A percentile compares a stretch with the other conserved stretches of the same genome.
Conservation (phyloP, 495 filamentous ascomycete species). For the Penicillium dipodomyicola region DNA sequence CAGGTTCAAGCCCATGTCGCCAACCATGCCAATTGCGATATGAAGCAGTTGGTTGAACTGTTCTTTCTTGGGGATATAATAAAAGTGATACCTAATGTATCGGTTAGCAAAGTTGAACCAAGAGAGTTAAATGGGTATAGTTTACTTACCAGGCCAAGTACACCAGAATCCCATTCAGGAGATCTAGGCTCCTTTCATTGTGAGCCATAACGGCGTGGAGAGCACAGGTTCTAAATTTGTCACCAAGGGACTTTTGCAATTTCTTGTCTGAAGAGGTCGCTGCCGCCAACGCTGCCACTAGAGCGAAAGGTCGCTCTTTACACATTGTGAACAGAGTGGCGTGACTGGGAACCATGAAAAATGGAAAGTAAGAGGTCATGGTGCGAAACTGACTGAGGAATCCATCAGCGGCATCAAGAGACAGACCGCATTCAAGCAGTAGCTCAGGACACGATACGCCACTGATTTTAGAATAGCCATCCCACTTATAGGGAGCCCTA, state of each 20-base stretch:
- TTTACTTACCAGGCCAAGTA: background rate
- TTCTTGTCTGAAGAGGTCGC: background rate
- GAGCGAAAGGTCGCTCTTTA: background rate
- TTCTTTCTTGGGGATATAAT: background rate
- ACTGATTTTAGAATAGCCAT: background rate
- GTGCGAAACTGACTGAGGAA: background rate
- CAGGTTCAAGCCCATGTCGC: background rate
- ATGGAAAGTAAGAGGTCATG: background rate
- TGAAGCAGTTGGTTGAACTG: constrained; percentile 1
- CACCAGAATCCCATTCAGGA: background rate
- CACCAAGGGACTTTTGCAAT: background rate
- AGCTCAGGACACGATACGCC: background rate
- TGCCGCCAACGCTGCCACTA: background rate
- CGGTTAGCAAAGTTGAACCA: background rate
- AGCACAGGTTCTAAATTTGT: background rate
- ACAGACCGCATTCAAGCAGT: background rate
- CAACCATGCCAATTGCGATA: background rate
- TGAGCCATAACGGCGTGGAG: background rate
- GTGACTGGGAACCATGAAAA: background rate
- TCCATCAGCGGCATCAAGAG: background rate
- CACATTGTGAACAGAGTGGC: background rate
- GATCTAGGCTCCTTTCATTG: constrained; percentile 1
- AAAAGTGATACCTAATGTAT: background rate
- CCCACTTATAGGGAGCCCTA: background rate
- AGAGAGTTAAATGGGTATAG: background rate